phyloP scores from a whole-genome alignment of 2,329 filamentous ascomycete species.

The Endocalyx cinctus region DNA sequence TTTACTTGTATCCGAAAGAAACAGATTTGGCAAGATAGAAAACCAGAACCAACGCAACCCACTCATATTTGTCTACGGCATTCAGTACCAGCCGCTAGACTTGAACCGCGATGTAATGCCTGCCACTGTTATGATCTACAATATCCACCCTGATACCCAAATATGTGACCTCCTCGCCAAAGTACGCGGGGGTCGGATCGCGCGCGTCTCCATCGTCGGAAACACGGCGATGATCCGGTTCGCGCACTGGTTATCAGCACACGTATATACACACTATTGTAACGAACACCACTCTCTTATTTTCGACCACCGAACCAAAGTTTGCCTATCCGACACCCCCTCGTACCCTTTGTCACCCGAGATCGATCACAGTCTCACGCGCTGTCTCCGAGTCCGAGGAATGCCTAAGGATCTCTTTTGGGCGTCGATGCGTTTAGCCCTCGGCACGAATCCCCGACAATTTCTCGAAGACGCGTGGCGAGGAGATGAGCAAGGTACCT shows the following conservation, averaged over 20 bases:
- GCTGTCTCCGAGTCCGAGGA: too few species aligned
- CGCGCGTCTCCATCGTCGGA: slow-evolving; percentile 1
- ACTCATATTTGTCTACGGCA: neutral
- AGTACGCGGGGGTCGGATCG: slow-evolving; percentile 13
- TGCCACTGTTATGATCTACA: slow-evolving; percentile 9
- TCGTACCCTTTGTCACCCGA: neutral
- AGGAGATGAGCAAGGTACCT: too few species aligned
- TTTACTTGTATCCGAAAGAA: neutral
- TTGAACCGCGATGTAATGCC: neutral
- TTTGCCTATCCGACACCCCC: neutral
- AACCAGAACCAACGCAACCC: too few species aligned
- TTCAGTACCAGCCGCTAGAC: neutral
- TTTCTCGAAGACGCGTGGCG: too few species aligned
- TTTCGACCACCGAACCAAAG: neutral
- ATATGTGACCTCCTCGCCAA: slow-evolving; percentile 6
- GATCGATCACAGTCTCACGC: neutral
- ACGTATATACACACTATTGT: slow-evolving; percentile 4
- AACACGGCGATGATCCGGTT: slow-evolving; percentile 3
- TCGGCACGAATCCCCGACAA: neutral
- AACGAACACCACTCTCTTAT: neutral
- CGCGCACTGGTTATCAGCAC: neutral
- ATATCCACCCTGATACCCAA: neutral
- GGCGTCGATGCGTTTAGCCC: neutral
- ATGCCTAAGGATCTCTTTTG: neutral
- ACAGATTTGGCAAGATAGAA: too few species aligned